These are phyloP conservation scores for Hibiscus tridactylites DNA, from an alignment of 345 rosid species.

Conservation along the genomic window DNA sequence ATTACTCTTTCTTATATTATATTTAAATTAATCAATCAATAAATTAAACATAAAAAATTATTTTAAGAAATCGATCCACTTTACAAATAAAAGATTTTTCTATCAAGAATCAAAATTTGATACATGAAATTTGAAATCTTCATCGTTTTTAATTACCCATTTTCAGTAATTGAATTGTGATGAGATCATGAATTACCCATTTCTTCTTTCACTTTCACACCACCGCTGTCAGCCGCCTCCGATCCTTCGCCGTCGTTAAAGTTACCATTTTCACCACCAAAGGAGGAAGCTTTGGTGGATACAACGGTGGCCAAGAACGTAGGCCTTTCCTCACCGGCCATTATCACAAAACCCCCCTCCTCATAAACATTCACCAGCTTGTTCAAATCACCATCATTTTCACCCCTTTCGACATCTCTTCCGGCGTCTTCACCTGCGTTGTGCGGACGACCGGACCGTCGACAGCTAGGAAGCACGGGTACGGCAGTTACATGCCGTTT, in stretches of 20 bases:
- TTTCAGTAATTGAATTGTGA: too few relatives aligned
- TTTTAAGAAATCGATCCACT: too few relatives aligned
- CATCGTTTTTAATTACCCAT: too few relatives aligned
- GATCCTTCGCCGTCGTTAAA: conserved; percentile 16
- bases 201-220: conserved; percentile 27
- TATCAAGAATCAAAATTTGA: too few relatives aligned
- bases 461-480: too few relatives aligned
- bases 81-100: too few relatives aligned
- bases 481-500: too few relatives aligned
- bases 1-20: too few relatives aligned
- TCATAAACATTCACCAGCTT: conserved; percentile 30
- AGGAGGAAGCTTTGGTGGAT: conserved; percentile 24
- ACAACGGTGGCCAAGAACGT: conserved; percentile 63
- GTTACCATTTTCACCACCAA: conserved; percentile 26
- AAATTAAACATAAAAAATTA: too few relatives aligned
- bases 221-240: conserved; percentile 16
- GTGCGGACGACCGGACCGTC: conserved; percentile 23
- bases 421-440: neutral
- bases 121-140: too few relatives aligned
- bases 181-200: neutral
- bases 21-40: too few relatives aligned
- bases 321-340: conserved; percentile 69
- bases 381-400: conserved; percentile 25
- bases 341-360: conserved; percentile 56
- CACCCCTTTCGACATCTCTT: conserved; percentile 31